These are phyloP conservation scores for Benincasa hispida DNA, from an alignment of 306 rosid genomes.

Conservation along the genomic window DNA sequence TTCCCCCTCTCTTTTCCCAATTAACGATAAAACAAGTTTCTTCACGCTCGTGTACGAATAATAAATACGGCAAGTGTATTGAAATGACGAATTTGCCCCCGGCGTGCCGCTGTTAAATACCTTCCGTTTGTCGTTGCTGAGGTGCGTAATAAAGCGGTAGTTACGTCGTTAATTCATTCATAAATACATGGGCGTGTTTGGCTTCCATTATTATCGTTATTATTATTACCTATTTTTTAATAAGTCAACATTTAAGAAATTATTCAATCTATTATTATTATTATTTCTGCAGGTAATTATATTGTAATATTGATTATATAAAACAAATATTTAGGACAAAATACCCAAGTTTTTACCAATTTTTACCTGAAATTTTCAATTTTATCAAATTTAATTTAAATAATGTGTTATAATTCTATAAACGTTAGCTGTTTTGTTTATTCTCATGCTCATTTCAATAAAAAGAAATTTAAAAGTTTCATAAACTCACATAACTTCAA, in stretches of 20 bases:
- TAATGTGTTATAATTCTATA: too few relatives aligned
- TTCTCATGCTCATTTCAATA: too few relatives aligned
- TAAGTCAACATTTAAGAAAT: neutral
- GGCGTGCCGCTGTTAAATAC: conserved; percentile 19
- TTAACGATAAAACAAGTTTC: conserved; percentile 23
- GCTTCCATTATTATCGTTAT: conserved; percentile 5
- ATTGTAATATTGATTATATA: neutral
- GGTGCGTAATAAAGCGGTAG: conserved; percentile 3
- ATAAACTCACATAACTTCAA: too few relatives aligned
- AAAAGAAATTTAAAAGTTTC: too few relatives aligned
- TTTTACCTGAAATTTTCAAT: too few relatives aligned
- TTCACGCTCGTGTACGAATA: conserved; percentile 70
- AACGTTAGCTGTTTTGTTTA: too few relatives aligned
- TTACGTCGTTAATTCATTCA: conserved; percentile 6
- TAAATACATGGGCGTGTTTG: conserved; percentile 4
- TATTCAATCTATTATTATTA: neutral
- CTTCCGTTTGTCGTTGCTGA: neutral
- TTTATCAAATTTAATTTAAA: too few relatives aligned
- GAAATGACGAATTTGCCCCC: conserved; percentile 35
- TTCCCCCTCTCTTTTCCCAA: neutral
- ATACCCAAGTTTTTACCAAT: too few relatives aligned
- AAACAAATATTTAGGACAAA: neutral
- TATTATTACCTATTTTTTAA: neutral
- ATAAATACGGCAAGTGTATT: neutral
- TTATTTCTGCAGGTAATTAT: too few relatives aligned